Percentiles rank a stretch among this genome's conserved stretches.
These are phyloP conservation scores for Chamaenerion angustifolium DNA, from an alignment of 345 rosid species.

Conservation along the genomic window DNA sequence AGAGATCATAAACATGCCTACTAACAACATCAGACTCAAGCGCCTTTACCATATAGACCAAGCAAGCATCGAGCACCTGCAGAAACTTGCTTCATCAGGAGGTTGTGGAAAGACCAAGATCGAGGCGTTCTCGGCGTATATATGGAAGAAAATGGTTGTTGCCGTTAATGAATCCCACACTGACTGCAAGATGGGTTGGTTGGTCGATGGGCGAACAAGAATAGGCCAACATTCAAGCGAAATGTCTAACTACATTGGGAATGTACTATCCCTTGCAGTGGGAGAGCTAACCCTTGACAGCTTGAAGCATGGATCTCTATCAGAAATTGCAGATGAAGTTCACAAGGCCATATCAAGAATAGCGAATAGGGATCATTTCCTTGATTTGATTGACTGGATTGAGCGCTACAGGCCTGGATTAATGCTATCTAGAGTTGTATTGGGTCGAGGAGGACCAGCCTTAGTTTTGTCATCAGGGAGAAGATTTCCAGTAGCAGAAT, in stretches of 20 bases:
- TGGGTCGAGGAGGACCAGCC: constrained; percentile 68
- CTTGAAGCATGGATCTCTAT: constrained; percentile 31
- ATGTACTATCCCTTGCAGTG: constrained; percentile 53
- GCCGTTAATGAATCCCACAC: constrained; percentile 23
- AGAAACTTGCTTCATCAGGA: constrained; percentile 28
- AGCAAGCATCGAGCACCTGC: constrained; percentile 36
- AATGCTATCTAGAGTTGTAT: constrained; percentile 49
- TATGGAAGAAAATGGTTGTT: constrained; percentile 65
- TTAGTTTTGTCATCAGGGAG: constrained; percentile 65
- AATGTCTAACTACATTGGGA: constrained; percentile 58
- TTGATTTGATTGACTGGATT: constrained; percentile 74
- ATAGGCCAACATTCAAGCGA: constrained; percentile 9
- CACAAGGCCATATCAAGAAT: constrained; percentile 46
- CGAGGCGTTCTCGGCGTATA: constrained; percentile 75
- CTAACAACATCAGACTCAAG: constrained; percentile 27
- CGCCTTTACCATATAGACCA: constrained; percentile 60
- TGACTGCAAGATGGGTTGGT: constrained; percentile 82
- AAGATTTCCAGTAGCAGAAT: constrained; percentile 53
- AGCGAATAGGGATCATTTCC: constrained; percentile 47
- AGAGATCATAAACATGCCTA: constrained; percentile 49
- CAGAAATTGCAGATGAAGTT: constrained; percentile 43
- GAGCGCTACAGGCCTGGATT: constrained; percentile 77
- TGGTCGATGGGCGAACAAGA: constrained; percentile 63
- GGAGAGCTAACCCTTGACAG: constrained; percentile 44
- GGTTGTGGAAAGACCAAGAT: constrained; percentile 53